Conservation (phyloP, 1,139 yeast genomes). For the Suhomyces maxii region DNA sequence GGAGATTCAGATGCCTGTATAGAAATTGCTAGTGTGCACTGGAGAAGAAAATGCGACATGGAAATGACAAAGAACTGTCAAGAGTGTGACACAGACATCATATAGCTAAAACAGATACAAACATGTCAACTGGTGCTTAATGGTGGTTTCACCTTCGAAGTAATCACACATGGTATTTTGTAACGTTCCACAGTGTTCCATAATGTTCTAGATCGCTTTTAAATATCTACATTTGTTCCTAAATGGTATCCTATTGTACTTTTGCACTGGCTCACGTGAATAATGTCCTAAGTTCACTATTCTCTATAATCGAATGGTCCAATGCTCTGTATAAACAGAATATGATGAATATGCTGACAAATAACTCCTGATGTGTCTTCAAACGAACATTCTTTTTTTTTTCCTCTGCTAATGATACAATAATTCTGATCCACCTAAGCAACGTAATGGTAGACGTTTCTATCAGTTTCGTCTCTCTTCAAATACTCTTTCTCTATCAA, state of each 20-base stretch:
- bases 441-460: slow-evolving; percentile 67
- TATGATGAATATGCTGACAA: too few relatives aligned
- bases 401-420: too few relatives aligned
- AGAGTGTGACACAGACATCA: background rate
- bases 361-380: too few relatives aligned
- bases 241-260: too few relatives aligned
- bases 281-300: too few relatives aligned
- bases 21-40: background rate
- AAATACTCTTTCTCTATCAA: slow-evolving; percentile 82
- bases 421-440: slow-evolving; percentile 35
- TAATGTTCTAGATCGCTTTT: background rate
- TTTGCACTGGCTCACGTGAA: background rate
- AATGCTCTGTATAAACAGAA: too few relatives aligned
- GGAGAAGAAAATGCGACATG: background rate
- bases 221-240: too few relatives aligned
- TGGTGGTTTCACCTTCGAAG: too few relatives aligned
- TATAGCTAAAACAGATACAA: background rate
- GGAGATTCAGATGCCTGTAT: background rate
- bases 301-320: too few relatives aligned
- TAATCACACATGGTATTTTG: too few relatives aligned
- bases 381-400: too few relatives aligned
- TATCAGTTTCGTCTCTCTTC: slow-evolving; percentile 65
- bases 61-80: background rate
- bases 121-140: too few relatives aligned
- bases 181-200: background rate